phyloP scores from a whole-genome alignment of 2,329 filamentous ascomycete species.

The Chaetomiaceae sp. region DNA sequence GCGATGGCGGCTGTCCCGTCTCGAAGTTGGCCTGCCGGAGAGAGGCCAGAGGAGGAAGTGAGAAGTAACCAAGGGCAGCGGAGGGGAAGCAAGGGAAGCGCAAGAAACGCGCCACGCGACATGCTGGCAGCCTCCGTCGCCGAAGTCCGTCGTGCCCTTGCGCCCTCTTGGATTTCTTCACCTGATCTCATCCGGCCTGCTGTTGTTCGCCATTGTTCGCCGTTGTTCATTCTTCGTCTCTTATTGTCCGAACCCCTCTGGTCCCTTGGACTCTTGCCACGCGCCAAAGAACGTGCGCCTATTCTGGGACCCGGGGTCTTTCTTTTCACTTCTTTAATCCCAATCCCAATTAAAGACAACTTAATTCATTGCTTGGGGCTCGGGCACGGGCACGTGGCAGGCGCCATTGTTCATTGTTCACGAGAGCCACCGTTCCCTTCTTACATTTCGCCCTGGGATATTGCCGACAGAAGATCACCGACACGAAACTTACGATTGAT shows the following conservation, averaged over 20 bases:
- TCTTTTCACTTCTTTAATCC: not conserved
- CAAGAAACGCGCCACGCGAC: conserved; percentile 8
- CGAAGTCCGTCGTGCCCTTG: not conserved
- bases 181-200: too few relatives aligned
- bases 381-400: not conserved
- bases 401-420: conserved; percentile 5
- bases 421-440: not conserved
- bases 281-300: conserved; percentile 7
- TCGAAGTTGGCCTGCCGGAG: not conserved
- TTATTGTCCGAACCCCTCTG: conserved; percentile 3
- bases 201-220: not conserved
- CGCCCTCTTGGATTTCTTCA: not conserved
- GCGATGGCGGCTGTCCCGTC: conserved; percentile 11
- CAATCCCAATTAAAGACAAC: not conserved
- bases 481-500: too few relatives aligned
- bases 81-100: not conserved
- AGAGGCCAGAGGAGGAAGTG: not conserved
- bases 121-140: not conserved
- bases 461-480: not conserved
- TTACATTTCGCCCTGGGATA: not conserved
- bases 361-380: not conserved
- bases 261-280: not conserved
- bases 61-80: not conserved
- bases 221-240: not conserved
- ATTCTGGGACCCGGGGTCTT: conserved; percentile 2